Base-by-base conservation (phyloP, 2,329 filamentous ascomycete genomes). In the Cytospora leucostoma region DNA sequence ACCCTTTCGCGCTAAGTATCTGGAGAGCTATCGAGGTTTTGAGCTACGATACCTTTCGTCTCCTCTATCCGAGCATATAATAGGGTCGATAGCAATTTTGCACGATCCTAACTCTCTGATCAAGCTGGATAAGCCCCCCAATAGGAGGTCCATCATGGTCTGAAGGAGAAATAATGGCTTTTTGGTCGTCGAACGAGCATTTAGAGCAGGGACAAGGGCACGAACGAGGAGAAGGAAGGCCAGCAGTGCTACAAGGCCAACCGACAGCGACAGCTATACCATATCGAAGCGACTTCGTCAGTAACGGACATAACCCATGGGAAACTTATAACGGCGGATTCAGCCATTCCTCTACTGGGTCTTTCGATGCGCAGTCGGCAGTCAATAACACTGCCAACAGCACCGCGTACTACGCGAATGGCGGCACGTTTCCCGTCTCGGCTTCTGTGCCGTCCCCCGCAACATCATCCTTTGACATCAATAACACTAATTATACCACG, bases 391-490 rank as follows among this genome's bases (percentile, higher is more conserved):
- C 38, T 10, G 35, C 32, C 12, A 50, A 53, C 59, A 15, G 19
- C 32, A 37, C 40, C 13, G 27, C 59, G 51, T 38, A 19, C 35
- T 40, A 55, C n/a, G 27, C 59, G 40, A 44, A 15, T 8, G 15
- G 15, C 12, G 59, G n/a, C 52, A 38, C 58, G 50, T 40, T 10
- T 17, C 58, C 56, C 32, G 7, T 51, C 27, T 59, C 47, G 47
- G 56, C 47, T 21, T 19, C 34, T 35, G 33, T 49, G n/a, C 51
- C 59, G 59, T 55, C 59, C 32, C 13, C 32, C 59, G 51, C 58
- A 32, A 47, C 44, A 3, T 19, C 44, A 21, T 55, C 27, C 27
- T 34, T 32, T 37, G 21, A n/a, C 13, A 50, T 34, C 33, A 49
- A 55, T 7, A 21, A 34, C 7, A 44, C 40, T 19, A 47, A n/a